Evolutionary conservation across 176 grass and related monocot genomes (phyloP).

Genomic region (Rhynchospora pubera): DNA sequence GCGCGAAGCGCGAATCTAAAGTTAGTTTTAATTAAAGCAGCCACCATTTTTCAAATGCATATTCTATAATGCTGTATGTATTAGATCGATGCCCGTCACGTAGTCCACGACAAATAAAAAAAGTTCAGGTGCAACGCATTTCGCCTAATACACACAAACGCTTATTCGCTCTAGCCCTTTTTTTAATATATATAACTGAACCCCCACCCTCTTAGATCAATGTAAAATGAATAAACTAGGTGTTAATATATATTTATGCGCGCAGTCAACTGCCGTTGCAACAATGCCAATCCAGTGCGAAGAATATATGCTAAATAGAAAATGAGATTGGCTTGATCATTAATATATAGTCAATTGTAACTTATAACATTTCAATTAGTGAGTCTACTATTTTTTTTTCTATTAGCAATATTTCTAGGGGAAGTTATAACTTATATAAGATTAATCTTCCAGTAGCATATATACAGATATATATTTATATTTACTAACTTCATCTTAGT

Average conservation of each 20-base stretch:
- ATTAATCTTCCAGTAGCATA: neutral
- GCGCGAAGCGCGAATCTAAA: too few species aligned
- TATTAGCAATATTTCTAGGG: neutral
- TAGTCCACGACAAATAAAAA: neutral
- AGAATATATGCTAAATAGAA: constrained; percentile 1
- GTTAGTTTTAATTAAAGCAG: neutral
- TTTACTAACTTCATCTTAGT: neutral
- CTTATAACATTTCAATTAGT: neutral
- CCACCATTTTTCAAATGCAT: constrained; percentile 1
- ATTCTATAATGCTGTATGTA: constrained; percentile 3
- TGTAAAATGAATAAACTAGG: neutral
- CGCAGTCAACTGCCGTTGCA: neutral
- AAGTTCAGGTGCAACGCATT: neutral
- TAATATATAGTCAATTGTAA: neutral
- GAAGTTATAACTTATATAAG: neutral
- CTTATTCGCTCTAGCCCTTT: neutral
- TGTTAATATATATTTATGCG: neutral
- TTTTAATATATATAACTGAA: too few species aligned
- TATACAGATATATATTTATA: neutral
- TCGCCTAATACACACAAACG: neutral
- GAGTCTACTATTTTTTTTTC: neutral
- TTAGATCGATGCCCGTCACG: constrained; percentile 8
- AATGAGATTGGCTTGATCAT: neutral
- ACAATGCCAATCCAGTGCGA: neutral
- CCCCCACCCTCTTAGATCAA: neutral